These are phyloP conservation scores for Gynochthodes officinalis DNA, from an alignment of 257 asterid species.

Conservation along the genomic window DNA sequence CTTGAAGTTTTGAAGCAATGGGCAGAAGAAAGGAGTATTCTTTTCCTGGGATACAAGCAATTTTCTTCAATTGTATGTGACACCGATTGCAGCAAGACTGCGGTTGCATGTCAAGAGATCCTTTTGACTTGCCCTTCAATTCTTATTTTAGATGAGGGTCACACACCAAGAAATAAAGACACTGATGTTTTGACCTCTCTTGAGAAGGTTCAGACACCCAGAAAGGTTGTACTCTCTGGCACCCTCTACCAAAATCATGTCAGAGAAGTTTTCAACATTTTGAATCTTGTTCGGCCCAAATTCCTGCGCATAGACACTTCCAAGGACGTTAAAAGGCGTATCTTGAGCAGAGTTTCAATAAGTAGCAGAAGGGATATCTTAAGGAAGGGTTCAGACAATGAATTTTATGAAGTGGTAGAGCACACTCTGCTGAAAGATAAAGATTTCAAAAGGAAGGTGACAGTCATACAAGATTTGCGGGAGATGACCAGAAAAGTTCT, in stretches of 20 bases:
- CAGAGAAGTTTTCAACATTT: conserved; percentile 81
- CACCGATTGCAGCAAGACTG: conserved; percentile 38
- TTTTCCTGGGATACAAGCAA: conserved; percentile 85
- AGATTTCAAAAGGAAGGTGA: conserved; percentile 61
- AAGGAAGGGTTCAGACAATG: conserved; percentile 58
- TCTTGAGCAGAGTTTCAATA: conserved; percentile 69
- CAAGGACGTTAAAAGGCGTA: conserved; percentile 66
- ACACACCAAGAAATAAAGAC: conserved; percentile 88
- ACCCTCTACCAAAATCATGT: conserved; percentile 96
- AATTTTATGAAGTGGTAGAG: conserved; percentile 80
- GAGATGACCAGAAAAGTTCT: conserved; percentile 80
- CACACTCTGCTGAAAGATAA: conserved; percentile 67
- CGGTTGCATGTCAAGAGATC: conserved; percentile 63
- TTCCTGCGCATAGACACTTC: conserved; percentile 67
- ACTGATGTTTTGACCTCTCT: conserved; percentile 88
- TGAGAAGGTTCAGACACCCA: conserved; percentile 76
- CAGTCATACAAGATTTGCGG: conserved; percentile 80
- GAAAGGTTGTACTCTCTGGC: conserved; percentile 95
- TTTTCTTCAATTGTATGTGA: conserved; percentile 80
- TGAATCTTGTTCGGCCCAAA: conserved; percentile 95
- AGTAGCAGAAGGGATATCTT: conserved; percentile 41
- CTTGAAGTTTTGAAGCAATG: conserved; percentile 79
- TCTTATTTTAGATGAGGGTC: conserved; percentile 92
- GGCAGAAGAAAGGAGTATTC: conserved; percentile 65
- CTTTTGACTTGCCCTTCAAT: conserved; percentile 67